phyloP scores from a whole-genome alignment of 2,329 filamentous ascomycete genomes.

The Curvularia eragrostidis region DNA sequence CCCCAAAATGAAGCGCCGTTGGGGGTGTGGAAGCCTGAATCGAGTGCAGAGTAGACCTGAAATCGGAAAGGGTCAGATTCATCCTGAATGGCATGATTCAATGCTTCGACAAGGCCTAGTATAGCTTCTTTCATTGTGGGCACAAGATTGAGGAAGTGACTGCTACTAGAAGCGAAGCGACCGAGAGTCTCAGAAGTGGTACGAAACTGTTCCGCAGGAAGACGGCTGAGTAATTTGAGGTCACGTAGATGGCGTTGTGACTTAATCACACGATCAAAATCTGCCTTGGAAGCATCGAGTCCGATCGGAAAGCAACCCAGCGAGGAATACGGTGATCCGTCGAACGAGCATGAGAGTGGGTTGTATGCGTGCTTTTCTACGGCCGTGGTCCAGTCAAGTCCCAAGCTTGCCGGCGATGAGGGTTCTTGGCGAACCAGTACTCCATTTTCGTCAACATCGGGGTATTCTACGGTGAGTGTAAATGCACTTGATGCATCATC shows the following conservation, averaged over 20 bases:
- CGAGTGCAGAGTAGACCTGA: conserved; percentile 44
- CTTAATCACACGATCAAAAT: conserved; percentile 42
- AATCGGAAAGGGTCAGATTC: conserved; percentile 39
- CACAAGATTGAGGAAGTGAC: conserved; percentile 26
- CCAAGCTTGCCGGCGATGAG: conserved; percentile 25
- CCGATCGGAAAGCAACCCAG: conserved; percentile 49
- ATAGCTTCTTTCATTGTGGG: conserved; percentile 35
- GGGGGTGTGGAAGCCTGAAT: conserved; percentile 49
- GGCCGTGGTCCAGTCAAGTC: conserved; percentile 39
- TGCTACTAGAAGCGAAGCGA: conserved; percentile 24
- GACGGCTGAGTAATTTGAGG: conserved; percentile 39
- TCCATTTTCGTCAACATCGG: conserved; percentile 43
- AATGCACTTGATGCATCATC: conserved; percentile 39
- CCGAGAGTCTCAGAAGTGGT: conserved; percentile 24
- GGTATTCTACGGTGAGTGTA: conserved; percentile 43
- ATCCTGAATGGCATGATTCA: conserved; percentile 35
- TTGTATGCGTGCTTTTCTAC: conserved; percentile 35
- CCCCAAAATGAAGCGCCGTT: conserved; percentile 45
- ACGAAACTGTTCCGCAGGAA: conserved; percentile 35
- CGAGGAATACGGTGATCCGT: conserved; percentile 35
- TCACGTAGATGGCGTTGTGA: conserved; percentile 42
- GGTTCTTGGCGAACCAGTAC: conserved; percentile 27
- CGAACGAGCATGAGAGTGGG: conserved; percentile 43
- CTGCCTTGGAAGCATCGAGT: conserved; percentile 38
- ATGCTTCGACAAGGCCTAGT: conserved; percentile 28